A percentile compares a stretch with the other conserved stretches of the same genome.
Evolutionary conservation across 176 grass and related monocot genomes (phyloP).

Genomic region (Saccharum spontaneum): DNA sequence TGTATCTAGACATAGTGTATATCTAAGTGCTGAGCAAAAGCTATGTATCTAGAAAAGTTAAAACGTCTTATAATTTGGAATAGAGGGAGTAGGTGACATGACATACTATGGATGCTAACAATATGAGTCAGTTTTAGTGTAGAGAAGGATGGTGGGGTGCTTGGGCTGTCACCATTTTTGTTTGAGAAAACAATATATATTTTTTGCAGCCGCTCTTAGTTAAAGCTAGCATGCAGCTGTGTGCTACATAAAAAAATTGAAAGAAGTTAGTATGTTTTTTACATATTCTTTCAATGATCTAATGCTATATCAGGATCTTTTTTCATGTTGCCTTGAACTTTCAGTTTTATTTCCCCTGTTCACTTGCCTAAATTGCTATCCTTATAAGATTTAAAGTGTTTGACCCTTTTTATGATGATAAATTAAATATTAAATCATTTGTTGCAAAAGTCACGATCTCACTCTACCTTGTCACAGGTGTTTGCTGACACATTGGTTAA

Average conservation of each 20-base stretch:
- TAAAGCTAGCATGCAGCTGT: not conserved
- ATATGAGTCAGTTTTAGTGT: not conserved
- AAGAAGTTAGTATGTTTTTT: not conserved
- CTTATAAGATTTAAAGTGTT: not conserved
- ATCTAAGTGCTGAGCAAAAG: not conserved
- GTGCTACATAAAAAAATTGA: not conserved
- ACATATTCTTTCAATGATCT: slow-evolving; percentile 11
- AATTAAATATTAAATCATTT: slow-evolving; percentile 19
- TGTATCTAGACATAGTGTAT: not conserved
- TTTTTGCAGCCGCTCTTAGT: not conserved
- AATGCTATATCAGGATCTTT: not conserved
- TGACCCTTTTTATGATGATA: not conserved
- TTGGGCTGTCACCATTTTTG: slow-evolving; percentile 5
- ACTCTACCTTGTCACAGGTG: slow-evolving; percentile 43
- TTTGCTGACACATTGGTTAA: slow-evolving; percentile 70
- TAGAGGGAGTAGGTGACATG: not conserved
- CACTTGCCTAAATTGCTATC: not conserved
- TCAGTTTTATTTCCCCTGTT: not conserved
- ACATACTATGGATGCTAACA: not conserved
- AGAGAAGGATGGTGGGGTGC: not conserved
- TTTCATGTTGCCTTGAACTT: not conserved
- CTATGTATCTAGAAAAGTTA: not conserved
- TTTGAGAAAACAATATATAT: not conserved
- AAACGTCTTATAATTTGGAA: not conserved
- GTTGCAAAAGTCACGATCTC: not conserved